These are phyloP conservation scores for Scleroderma bovista DNA, from an alignment of 768 basidiomycete species.

Conservation along the genomic window DNA sequence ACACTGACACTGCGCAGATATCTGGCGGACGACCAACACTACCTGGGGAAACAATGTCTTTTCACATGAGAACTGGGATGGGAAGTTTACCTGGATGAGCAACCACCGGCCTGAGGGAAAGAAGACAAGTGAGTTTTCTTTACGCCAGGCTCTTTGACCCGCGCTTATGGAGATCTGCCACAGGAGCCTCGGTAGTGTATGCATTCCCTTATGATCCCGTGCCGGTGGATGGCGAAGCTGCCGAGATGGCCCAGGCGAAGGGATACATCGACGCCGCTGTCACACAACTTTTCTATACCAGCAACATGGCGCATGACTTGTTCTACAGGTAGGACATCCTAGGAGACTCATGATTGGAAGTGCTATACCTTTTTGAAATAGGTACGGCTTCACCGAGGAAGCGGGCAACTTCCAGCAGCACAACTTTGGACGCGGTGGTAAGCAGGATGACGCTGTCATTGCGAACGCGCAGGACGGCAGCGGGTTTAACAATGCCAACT, in stretches of 20 bases:
- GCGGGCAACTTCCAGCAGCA: constrained; percentile 97
- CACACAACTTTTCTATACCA: constrained; percentile 85
- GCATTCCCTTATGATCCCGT: constrained; percentile 74
- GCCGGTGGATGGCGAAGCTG: constrained; percentile 40
- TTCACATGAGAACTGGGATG: constrained; percentile 92
- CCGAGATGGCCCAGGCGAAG: constrained; percentile 66
- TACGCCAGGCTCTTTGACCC: background rate
- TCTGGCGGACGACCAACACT: constrained; percentile 64
- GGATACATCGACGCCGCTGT: constrained; percentile 83
- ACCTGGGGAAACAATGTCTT: constrained; percentile 92
- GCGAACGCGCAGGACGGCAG: constrained; percentile 94
- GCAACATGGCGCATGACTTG: constrained; percentile 76
- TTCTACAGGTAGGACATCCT: constrained; percentile 53
- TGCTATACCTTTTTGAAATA: constrained; percentile 16
- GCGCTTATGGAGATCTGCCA: background rate
- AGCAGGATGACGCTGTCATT: constrained; percentile 85
- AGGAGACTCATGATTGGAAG: background rate
- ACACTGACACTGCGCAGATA: constrained; percentile 21
- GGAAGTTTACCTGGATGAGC: constrained; percentile 53
- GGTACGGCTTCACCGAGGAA: constrained; percentile 88
- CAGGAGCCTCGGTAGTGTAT: constrained; percentile 35
- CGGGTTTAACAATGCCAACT: constrained; percentile 91
- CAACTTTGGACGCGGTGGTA: constrained; percentile 91
- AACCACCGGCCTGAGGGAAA: constrained; percentile 76
- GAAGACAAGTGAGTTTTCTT: background rate